These are phyloP conservation scores for Talaromyces nanjingensis DNA, from an alignment of 495 filamentous ascomycete species.

Conservation along the genomic window DNA sequence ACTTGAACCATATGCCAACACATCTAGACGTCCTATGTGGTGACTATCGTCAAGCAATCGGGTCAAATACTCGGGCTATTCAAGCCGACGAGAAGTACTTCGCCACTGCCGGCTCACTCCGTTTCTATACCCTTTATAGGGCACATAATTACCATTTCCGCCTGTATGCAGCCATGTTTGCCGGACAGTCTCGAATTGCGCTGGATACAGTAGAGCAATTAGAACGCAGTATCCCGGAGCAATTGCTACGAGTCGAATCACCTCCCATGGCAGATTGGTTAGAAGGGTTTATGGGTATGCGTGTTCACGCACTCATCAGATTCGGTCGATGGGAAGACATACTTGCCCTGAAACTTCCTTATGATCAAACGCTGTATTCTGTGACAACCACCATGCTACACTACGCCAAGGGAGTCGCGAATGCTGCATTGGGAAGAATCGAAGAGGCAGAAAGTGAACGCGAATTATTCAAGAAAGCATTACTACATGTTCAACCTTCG, in stretches of 20 bases:
- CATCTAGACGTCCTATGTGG: slow-evolving; percentile 63
- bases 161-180: slow-evolving; percentile 67
- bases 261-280: slow-evolving; percentile 71
- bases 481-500: slow-evolving; percentile 37
- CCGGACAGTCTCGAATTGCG: slow-evolving; percentile 48
- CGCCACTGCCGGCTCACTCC: slow-evolving; percentile 36
- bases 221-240: slow-evolving; percentile 49
- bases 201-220: slow-evolving; percentile 46
- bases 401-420: slow-evolving; percentile 59
- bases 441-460: slow-evolving; percentile 40
- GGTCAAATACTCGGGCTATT: slow-evolving; percentile 58
- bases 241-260: slow-evolving; percentile 51
- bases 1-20: slow-evolving; percentile 67
- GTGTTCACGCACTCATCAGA: slow-evolving; percentile 56
- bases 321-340: slow-evolving; percentile 62
- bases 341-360: slow-evolving; percentile 37
- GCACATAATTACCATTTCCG: slow-evolving; percentile 61
- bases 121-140: slow-evolving; percentile 65
- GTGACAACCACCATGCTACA: slow-evolving; percentile 56
- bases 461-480: slow-evolving; percentile 36
- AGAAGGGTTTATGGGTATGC: slow-evolving; percentile 55
- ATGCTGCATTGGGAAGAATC: slow-evolving; percentile 44
- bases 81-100: slow-evolving; percentile 55
- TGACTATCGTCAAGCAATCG: slow-evolving; percentile 55
- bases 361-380: slow-evolving; percentile 49